Conservation (phyloP, 2,329 filamentous ascomycete genomes). For the Aureobasidium musti region DNA sequence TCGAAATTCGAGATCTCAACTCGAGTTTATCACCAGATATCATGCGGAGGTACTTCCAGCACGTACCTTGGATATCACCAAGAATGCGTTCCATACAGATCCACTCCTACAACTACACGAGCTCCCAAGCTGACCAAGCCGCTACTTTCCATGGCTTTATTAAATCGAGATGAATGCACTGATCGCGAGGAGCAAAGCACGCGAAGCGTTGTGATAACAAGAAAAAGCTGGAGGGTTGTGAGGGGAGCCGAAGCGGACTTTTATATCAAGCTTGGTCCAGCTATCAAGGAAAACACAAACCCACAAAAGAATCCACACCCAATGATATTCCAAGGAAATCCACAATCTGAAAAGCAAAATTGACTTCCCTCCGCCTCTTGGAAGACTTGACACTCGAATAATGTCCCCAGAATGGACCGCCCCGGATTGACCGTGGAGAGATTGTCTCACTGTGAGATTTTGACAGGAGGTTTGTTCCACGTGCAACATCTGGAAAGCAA, state of each 20-base stretch:
- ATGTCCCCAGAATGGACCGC: neutral
- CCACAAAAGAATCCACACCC: neutral
- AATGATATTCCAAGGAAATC: neutral
- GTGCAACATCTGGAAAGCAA: neutral
- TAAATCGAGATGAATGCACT: neutral
- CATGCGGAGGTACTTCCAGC: neutral
- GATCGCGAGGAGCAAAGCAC: neutral
- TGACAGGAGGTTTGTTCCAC: neutral
- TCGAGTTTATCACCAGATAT: no score
- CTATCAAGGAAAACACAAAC: neutral
- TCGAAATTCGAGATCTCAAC: neutral
- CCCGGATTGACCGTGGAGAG: neutral
- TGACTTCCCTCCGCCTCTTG: neutral
- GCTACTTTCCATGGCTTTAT: neutral
- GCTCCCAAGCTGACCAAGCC: neutral
- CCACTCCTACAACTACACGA: neutral
- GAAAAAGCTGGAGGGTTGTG: neutral
- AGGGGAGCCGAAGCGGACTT: conserved; percentile 25
- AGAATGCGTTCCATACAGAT: neutral
- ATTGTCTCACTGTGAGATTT: conserved; percentile 7
- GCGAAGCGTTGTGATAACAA: neutral
- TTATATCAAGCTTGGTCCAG: neutral
- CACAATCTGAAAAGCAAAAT: neutral
- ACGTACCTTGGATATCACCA: neutral
- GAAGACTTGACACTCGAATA: neutral